Evolutionary conservation across 2,329 filamentous ascomycete genomes (phyloP), one percentile per base, ranked within the genome.

Genomic region (Ophioceras dolichostomum): DNA sequence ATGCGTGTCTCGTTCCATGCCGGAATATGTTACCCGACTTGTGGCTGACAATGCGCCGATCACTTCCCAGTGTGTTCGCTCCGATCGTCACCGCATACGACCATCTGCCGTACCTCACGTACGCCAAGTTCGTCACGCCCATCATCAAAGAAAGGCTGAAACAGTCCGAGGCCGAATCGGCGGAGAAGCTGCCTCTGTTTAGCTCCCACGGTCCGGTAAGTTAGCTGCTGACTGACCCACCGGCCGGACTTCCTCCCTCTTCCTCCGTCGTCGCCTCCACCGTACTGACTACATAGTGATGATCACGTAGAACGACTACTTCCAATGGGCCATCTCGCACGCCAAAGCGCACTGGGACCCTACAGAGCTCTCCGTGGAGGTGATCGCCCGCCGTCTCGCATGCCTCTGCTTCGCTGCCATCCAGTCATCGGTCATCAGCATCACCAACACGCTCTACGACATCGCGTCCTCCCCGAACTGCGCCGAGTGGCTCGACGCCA

Each of bases 321-420:
- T 62, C 10, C 54, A 60, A 44, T 63, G 59, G 59, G 53, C 52
- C 1, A 53, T 63, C 16, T 44, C 51, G 34, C 55, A 61, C 39
- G 57, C 57, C 10, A 41, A 52, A 10, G 40, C 45, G 10, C 52
- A 56, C 38, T 27, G 43, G 31, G 47, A 56, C 39, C 47, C 48
- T 7, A 33, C 37, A n/a, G 49, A 56, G 32, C 45, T 54, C 14
- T 47, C 50, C 4, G 43, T 53, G 3, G 46, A 49, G 16, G 49
- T 61, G 22, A 56, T 59, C 39, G 43, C 55, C 8, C 46, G 47
- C 33, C 53, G 55, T 2, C 51, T 60, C 21, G 43, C 50, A 1
- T 50, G 56, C 10, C 50, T 58, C 14, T 45, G 49, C 39, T 60
- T 60, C 43, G 56, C 57, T 2, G 55, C 56, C 20, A 59, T 61